Percentiles rank a stretch among this genome's conserved stretches.
Evolutionary conservation across 2,329 filamentous ascomycete species (phyloP).

Genomic region (Magnaporthales sp.): DNA sequence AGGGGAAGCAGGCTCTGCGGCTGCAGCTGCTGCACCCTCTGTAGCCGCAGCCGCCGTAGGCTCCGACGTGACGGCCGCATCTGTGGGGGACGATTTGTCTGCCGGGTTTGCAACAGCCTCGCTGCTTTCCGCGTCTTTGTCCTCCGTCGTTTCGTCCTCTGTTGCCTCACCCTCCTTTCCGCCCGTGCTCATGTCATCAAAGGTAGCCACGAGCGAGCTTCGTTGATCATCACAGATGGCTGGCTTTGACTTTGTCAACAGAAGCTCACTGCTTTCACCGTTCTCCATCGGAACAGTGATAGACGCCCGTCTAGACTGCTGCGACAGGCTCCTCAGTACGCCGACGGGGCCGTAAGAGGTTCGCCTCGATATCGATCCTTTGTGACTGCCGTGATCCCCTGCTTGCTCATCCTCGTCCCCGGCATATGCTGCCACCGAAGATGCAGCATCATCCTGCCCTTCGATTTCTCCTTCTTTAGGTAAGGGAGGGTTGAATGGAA

Average conservation of each 20-base stretch:
- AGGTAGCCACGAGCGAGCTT: constrained; percentile 48
- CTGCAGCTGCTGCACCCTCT: neutral
- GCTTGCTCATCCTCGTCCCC: constrained; percentile 34
- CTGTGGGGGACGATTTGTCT: constrained; percentile 9
- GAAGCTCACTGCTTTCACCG: constrained; percentile 35
- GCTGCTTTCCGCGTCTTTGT: constrained; percentile 18
- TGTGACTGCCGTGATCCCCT: constrained; percentile 15
- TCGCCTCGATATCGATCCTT: constrained; percentile 34
- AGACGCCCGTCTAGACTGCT: constrained; percentile 19
- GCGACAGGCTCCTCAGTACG: constrained; percentile 35
- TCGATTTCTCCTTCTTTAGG: constrained; percentile 14
- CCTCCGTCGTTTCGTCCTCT: constrained; percentile 14
- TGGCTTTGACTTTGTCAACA: constrained; percentile 22
- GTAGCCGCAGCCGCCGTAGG: constrained; percentile 1
- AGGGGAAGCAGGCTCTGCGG: neutral
- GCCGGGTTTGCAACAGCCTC: constrained; percentile 31
- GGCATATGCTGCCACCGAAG: constrained; percentile 61
- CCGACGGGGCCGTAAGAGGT: constrained; percentile 39
- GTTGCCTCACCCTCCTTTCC: constrained; percentile 23
- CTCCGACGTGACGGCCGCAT: constrained; percentile 9
- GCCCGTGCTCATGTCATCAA: constrained; percentile 42
- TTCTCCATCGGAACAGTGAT: constrained; percentile 13
- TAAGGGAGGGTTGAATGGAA: constrained; percentile 55
- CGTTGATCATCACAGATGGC: constrained; percentile 29
- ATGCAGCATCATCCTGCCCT: constrained; percentile 43